Conservation (phyloP, 352 stramenopile species). For the Pythium dissotocum region DNA sequence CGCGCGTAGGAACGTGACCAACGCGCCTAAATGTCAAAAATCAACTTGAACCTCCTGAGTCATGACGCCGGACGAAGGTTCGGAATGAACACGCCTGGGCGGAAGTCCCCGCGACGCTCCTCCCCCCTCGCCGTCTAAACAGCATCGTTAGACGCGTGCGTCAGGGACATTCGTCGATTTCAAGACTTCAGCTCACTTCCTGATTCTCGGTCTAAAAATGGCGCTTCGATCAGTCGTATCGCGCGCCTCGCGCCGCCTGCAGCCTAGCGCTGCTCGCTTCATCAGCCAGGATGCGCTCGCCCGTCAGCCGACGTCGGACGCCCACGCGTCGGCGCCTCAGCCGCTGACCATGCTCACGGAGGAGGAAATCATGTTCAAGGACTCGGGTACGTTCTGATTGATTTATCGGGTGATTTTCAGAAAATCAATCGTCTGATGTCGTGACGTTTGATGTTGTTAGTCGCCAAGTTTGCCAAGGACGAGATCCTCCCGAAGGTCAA, state of each 20-base stretch:
- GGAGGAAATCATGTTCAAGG: constrained; percentile 81
- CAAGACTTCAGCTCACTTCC: not conserved
- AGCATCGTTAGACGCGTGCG: not conserved
- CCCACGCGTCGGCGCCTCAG: constrained; percentile 6
- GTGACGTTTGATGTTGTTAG: constrained; percentile 22
- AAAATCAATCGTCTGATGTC: not conserved
- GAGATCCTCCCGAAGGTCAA: constrained; percentile 87
- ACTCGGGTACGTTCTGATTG: constrained; percentile 54
- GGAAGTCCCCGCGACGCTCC: no score
- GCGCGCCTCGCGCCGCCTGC: not conserved
- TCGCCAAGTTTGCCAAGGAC: constrained; percentile 84
- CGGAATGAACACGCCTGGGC: not conserved
- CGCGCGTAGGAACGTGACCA: constrained; percentile 1
- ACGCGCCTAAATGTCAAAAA: not conserved
- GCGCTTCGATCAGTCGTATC: not conserved
- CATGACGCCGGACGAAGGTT: constrained; percentile 7
- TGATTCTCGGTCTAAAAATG: not conserved
- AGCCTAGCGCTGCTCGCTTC: not conserved
- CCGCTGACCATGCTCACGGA: constrained; percentile 72
- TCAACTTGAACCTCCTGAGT: constrained; percentile 7
- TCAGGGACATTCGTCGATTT: constrained; percentile 5
- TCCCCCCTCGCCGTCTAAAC: no score
- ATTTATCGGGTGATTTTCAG: not conserved
- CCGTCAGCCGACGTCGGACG: not conserved
- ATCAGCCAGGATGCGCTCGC: constrained; percentile 5